phyloP scores from a whole-genome alignment of 2,329 filamentous ascomycete species.

The Diplodia scrobiculata region DNA sequence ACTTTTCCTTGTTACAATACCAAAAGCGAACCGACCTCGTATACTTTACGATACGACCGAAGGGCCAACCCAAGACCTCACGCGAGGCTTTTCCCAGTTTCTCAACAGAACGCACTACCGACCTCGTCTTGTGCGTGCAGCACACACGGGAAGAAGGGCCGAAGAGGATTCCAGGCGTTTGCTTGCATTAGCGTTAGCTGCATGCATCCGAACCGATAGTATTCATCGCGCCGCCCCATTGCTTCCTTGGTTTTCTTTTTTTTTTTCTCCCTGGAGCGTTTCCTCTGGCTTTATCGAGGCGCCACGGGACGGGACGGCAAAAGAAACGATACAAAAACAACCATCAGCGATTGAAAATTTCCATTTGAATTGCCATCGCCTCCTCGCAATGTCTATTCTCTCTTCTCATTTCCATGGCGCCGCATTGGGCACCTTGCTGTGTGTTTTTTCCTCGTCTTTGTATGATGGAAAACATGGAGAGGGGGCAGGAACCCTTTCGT shows the following conservation, averaged over 20 bases:
- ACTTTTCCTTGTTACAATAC: no score
- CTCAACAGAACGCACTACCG: background rate
- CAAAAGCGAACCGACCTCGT: no score
- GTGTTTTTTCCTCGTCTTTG: background rate
- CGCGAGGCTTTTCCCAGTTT: background rate
- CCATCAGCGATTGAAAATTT: background rate
- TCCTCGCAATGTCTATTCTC: background rate
- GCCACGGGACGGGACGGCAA: conserved; percentile 18
- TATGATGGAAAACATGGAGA: background rate
- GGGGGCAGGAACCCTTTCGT: background rate
- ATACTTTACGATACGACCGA: conserved; percentile 6
- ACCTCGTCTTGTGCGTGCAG: background rate
- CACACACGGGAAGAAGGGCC: conserved; percentile 4
- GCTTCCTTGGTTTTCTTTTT: background rate
- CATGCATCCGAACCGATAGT: conserved; percentile 8
- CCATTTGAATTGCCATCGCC: background rate
- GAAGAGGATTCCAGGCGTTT: background rate
- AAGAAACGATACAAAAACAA: conserved; percentile 16
- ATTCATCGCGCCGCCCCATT: background rate
- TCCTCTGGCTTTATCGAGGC: background rate
- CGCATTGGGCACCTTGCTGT: background rate
- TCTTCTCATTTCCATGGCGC: background rate
- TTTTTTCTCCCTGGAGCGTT: no score
- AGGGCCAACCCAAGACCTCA: background rate
- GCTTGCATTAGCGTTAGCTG: conserved; percentile 15